Conservation (phyloP, 164 flowering plant genomes). For the Annona cherimola region DNA sequence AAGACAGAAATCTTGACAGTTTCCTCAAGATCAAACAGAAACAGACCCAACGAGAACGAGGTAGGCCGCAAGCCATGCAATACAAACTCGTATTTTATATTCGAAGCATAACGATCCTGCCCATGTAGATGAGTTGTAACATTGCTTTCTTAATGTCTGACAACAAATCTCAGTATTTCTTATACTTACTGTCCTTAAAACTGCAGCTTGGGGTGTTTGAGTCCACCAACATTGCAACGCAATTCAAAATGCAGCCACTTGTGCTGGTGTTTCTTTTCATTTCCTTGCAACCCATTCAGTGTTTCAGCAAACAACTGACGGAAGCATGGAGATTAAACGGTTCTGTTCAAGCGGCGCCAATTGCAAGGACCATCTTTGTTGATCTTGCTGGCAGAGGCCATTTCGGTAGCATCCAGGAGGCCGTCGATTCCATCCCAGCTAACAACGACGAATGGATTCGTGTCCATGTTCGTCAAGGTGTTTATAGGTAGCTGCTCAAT, state of each 20-base stretch:
- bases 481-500: constrained; percentile 15
- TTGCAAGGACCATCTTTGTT: constrained; percentile 13
- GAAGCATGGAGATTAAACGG: neutral
- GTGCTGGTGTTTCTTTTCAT: neutral
- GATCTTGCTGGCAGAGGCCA: constrained; percentile 16
- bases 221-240: neutral
- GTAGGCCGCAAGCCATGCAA: no score
- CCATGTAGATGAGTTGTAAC: no score
- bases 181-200: no score
- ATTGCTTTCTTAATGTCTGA: no score
- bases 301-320: neutral
- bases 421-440: constrained; percentile 26
- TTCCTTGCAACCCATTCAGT: neutral
- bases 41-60: no score
- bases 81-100: no score
- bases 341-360: neutral
- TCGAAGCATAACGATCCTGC: no score
- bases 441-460: constrained; percentile 21
- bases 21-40: no score
- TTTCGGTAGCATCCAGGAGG: constrained; percentile 23
- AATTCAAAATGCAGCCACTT: neutral
- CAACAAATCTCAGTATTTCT: no score
- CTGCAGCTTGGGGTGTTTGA: no score
- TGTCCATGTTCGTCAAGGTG: constrained; percentile 15
- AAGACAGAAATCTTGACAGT: no score